These are phyloP conservation scores for Petunia secreta DNA, from an alignment of 257 asterid genomes.

Conservation along the genomic window DNA sequence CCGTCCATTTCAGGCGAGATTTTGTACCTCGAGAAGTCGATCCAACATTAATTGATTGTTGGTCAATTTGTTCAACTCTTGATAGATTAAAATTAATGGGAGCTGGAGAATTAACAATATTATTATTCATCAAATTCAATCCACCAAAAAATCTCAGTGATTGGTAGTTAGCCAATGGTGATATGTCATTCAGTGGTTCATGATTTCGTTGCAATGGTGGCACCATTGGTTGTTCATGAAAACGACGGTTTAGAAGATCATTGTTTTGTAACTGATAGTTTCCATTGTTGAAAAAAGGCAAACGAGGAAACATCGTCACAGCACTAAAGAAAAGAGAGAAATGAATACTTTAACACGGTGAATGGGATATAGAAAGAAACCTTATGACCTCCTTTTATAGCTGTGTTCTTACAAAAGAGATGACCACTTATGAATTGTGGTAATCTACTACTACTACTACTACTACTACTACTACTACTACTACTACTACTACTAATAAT, in stretches of 20 bases:
- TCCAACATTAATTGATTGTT: too few relatives aligned
- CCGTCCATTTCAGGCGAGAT: slow-evolving; percentile 52
- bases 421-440: not conserved
- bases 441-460: too few relatives aligned
- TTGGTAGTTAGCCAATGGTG: not conserved
- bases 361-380: not conserved
- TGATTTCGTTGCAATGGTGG: not conserved
- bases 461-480: too few relatives aligned
- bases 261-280: not conserved
- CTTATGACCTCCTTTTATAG: not conserved
- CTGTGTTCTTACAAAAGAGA: not conserved
- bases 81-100: not conserved
- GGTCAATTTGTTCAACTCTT: not conserved
- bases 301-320: not conserved
- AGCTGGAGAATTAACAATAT: not conserved
- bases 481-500: too few relatives aligned
- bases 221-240: not conserved
- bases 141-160: not conserved
- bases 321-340: not conserved
- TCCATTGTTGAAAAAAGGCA: not conserved
- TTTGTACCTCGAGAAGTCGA: not conserved
- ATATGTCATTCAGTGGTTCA: not conserved
- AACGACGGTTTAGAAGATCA: not conserved
- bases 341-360: too few relatives aligned
- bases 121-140: not conserved